Base-by-base conservation (phyloP, 768 basidiomycete genomes). In the Phlegmacium glaucopus region DNA sequence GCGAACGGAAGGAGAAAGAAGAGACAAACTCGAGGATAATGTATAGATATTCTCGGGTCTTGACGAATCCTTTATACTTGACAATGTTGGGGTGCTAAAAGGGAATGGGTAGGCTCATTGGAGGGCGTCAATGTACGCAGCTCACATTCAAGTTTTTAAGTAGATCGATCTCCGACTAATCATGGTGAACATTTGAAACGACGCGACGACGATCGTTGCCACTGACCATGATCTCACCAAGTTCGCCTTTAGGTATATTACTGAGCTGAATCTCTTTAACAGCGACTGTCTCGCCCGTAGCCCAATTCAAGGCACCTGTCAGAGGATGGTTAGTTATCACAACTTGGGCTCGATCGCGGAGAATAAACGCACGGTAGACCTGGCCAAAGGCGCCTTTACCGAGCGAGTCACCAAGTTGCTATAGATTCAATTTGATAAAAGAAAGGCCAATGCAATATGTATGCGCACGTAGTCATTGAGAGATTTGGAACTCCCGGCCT, bases 61-160 rank as follows among this genome's bases (percentile, higher is more conserved):
- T 93, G 63, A 93, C 91, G 59, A 95, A 98, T 10, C 96, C 96
- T 61, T 95, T 94, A 73, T 99, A 99, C 69, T 99, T 95, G 62
- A 98, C 96, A 62, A 99, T 98, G 64, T 98, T 98, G 35, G 85
- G 76, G 63, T 98, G 93, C 94, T 95, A 65, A 42, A 30, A 39
- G 45, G 32, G 25, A 25, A 36, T 13, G 51, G n/a, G 13, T 13
- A 44, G 39, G 22, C 3, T 22, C 5, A 47, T 44, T 38, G 30
- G 51, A 39, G 9, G 29, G 42, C 15, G 16, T 22, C 47, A 43
- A 17, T 29, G 27, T 53, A 41, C 30, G 47, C 39, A 41, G 43
- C 78, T 60, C 67, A 94, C 94, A 57, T 95, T 90, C 50, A 99
- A 77, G 65, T 96, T 98, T 79, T 98, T 97, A 55, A 99, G 79